Base-by-base conservation (phyloP, 257 asterid genomes). In the Cinchona pubescens region DNA sequence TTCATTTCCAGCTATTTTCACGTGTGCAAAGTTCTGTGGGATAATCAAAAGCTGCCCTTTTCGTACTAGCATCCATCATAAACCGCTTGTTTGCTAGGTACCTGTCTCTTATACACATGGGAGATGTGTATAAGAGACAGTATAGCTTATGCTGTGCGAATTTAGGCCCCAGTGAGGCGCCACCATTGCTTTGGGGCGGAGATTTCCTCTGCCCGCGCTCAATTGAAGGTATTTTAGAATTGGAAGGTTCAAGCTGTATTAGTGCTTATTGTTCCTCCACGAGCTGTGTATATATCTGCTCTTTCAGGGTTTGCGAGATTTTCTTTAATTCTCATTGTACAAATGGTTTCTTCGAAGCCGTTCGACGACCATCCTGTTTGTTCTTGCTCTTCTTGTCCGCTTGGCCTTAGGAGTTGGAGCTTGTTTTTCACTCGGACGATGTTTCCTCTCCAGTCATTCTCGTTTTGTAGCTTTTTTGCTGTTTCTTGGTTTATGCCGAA, bases 321-420 rank as follows among this genome's bases (percentile, higher is more conserved):
- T 75, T 79, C 83, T 56, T 65, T 84, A 66, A 85, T 19, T 74
- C 75, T 83, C 40, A 78, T 72, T 3, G 86, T 66, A 78, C 93
- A 90, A 9, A 88, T 18, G 35, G 93, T 90, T 35, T 88, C 92
- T 42, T 90, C 96, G n/a, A 87, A 9, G 1, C 92, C 93, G 38
- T 90, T 87, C n/a, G 3, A 10, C n/a, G 32, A 15, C 34, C 7
- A 48, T 64, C 72, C 7, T 66, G 35, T 27, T 72, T 37, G 64
- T 60, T 68, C 64, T n/a, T 46, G 82, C 7, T 75, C 81, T 69
- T 75, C 79, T 29, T n/a, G n/a, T n/a, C 29, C 77, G 12, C 67
- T 11, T 1, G 96, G 93, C 2, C 78, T 51, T 23, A 82, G 66
- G 2, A 88, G 32, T 2, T 71, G 73, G 2, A 90, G 82, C 13